phyloP scores from a whole-genome alignment of 495 filamentous ascomycete species.

The Podospora pseudopauciseta region DNA sequence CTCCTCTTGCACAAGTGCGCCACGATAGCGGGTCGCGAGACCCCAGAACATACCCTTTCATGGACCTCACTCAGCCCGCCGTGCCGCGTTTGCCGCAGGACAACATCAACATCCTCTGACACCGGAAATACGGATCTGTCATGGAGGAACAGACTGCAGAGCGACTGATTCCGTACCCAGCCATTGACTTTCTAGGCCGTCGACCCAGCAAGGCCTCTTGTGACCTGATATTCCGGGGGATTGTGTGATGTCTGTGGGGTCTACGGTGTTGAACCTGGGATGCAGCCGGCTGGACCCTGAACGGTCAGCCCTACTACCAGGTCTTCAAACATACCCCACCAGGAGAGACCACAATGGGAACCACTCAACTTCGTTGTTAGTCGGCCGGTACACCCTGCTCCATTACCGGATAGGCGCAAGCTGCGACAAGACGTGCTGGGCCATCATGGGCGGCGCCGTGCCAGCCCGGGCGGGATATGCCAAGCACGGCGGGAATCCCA shows the following conservation, averaged over 20 bases:
- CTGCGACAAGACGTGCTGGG: neutral
- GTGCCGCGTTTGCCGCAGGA: neutral
- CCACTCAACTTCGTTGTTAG: neutral
- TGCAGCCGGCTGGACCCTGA: neutral
- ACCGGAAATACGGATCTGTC: neutral
- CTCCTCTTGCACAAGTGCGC: neutral
- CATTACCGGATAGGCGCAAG: neutral
- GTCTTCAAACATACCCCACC: neutral
- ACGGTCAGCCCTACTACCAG: slow-evolving; percentile 1
- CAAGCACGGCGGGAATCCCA: neutral
- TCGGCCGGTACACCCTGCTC: slow-evolving; percentile 1
- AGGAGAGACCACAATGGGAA: neutral
- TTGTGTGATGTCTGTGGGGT: neutral
- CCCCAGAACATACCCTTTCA: neutral
- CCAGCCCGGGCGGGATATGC: neutral
- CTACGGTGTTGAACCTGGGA: neutral
- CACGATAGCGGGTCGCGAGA: neutral
- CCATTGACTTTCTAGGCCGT: neutral
- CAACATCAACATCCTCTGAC: neutral
- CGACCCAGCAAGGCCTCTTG: neutral
- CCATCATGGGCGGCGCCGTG: neutral
- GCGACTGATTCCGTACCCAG: no score
- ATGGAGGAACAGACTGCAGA: neutral
- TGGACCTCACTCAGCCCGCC: neutral
- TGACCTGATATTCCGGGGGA: neutral